Base-by-base conservation (phyloP, 2,329 filamentous ascomycete genomes). In the Aureobasidium subglaciale region DNA sequence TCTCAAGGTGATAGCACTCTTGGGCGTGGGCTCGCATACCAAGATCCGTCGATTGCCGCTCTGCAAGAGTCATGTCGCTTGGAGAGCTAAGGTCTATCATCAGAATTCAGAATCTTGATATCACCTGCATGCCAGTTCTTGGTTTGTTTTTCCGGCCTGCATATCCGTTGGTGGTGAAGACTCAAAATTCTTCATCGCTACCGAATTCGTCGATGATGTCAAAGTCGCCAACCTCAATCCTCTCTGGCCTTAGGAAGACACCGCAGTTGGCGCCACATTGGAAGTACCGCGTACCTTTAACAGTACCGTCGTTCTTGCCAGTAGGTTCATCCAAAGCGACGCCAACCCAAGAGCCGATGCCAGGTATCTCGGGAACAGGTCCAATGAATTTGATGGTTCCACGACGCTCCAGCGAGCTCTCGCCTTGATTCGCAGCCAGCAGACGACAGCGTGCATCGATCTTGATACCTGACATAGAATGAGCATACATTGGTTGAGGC, bases 291-390 rank as follows among this genome's bases (percentile, higher is more conserved):
- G 78, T 79, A 38, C 75, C 76, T 56, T 72, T 71, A 62, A 90
- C 82, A 63, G 83, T 85, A 58, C 89, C 88, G 68, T 92, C 87
- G 65, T 92, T 93, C 75, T 88, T 89, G 56, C 87, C 88, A 40
- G 86, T 85, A 1, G 88, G 87, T 71, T 92, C 88, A 67, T 92
- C 88, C 53, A 91, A 78, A 22, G 68, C 68, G 52, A 93, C 75
- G 37, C 87, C 88, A 18, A 92, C 76, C 88, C 88, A 93, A 73
- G 71, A 63, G 16, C 72, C 72, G 22, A 82, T 77, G 16, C 67
- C 65, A 4, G 85, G 84, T 59, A 92, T 90, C 71, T 90, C 85
- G 58, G 82, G 79, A 45, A 92, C 85, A 18, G 84, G 79, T 25
- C 88, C 88, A 54, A 91, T 79, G 68, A 87, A 91, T 70, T 75